Percentiles rank a stretch among this genome's conserved stretches.
phyloP scores from a whole-genome alignment of 2,329 filamentous ascomycete species.

The Shiraia sp. region DNA sequence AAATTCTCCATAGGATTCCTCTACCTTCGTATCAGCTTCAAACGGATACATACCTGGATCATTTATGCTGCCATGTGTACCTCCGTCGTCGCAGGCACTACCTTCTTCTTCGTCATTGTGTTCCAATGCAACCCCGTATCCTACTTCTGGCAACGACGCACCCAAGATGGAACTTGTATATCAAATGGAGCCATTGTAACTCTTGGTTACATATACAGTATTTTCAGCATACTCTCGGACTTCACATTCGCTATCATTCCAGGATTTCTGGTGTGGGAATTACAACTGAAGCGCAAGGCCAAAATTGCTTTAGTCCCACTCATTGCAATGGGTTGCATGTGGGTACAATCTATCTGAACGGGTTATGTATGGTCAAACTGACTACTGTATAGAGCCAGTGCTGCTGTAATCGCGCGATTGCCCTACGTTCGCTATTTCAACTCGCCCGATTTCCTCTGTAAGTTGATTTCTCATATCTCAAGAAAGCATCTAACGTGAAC shows the following conservation, averaged over 20 bases:
- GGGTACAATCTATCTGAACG: slow-evolving; percentile 6
- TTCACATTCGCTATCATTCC: slow-evolving; percentile 56
- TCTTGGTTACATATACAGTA: slow-evolving; percentile 53
- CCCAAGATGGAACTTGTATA: slow-evolving; percentile 47
- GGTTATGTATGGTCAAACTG: slow-evolving; percentile 1
- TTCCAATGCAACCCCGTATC: slow-evolving; percentile 57
- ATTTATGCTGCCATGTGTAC: slow-evolving; percentile 45
- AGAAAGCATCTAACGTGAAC: background rate
- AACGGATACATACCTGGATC: slow-evolving; percentile 37
- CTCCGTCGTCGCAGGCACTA: slow-evolving; percentile 40
- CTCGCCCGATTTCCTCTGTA: slow-evolving; percentile 40
- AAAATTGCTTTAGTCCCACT: slow-evolving; percentile 55
- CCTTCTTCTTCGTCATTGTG: slow-evolving; percentile 52
- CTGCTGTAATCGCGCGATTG: slow-evolving; percentile 37
- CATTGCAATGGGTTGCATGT: slow-evolving; percentile 57
- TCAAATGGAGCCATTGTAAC: slow-evolving; percentile 45
- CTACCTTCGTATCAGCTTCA: slow-evolving; percentile 36
- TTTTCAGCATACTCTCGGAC: slow-evolving; percentile 53
- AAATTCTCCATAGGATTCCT: slow-evolving; percentile 42
- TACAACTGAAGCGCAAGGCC: slow-evolving; percentile 54
- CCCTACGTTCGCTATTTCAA: slow-evolving; percentile 35
- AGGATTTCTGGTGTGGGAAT: slow-evolving; percentile 54
- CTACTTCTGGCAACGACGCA: slow-evolving; percentile 54
- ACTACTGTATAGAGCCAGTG: slow-evolving; percentile 27
- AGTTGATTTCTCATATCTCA: background rate